A percentile compares a stretch with the other conserved stretches of the same genome.
Evolutionary conservation across 805 yeast genomes (phyloP).

Genomic region (Candida andamanensis): DNA sequence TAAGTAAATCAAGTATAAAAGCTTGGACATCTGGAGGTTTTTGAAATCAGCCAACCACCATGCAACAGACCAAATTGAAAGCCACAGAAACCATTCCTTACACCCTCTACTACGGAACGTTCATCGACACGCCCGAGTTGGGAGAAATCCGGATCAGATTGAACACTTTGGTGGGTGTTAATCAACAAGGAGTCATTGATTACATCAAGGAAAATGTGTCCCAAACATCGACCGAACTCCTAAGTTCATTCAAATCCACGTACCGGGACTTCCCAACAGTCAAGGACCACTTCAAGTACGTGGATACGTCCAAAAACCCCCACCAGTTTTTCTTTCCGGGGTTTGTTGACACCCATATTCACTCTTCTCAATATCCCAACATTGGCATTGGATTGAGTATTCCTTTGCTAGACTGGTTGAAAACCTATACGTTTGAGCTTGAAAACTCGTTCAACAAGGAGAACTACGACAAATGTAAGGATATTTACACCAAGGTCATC

Average conservation of each 20-base stretch:
- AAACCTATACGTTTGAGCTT: slow-evolving; percentile 81
- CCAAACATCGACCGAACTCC: slow-evolving; percentile 19
- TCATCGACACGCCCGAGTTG: slow-evolving; percentile 65
- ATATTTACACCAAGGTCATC: slow-evolving; percentile 66
- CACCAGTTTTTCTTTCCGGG: slow-evolving; percentile 57
- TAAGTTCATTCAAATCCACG: slow-evolving; percentile 11
- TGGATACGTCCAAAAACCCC: slow-evolving; percentile 29
- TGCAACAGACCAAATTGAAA: too few relatives aligned
- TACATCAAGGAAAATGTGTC: slow-evolving; percentile 19
- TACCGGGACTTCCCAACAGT: slow-evolving; percentile 5
- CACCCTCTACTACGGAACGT: slow-evolving; percentile 61
- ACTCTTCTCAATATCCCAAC: slow-evolving; percentile 42
- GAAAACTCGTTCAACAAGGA: slow-evolving; percentile 56
- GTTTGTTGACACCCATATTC: slow-evolving; percentile 42
- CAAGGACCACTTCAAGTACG: slow-evolving; percentile 10
- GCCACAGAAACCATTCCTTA: slow-evolving; percentile 18
- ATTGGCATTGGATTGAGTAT: slow-evolving; percentile 70
- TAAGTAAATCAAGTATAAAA: too few relatives aligned
- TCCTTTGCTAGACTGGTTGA: slow-evolving; percentile 86
- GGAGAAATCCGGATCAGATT: slow-evolving; percentile 53
- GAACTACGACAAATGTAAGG: slow-evolving; percentile 48
- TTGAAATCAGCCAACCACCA: too few relatives aligned
- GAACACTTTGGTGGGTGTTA: slow-evolving; percentile 61
- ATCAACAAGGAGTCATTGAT: slow-evolving; percentile 48
- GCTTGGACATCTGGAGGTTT: too few relatives aligned